Evolutionary conservation across 208 protist species (phyloP), one percentile per base, ranked within the genome.

Genomic region (Crithidia brevicula): DNA sequence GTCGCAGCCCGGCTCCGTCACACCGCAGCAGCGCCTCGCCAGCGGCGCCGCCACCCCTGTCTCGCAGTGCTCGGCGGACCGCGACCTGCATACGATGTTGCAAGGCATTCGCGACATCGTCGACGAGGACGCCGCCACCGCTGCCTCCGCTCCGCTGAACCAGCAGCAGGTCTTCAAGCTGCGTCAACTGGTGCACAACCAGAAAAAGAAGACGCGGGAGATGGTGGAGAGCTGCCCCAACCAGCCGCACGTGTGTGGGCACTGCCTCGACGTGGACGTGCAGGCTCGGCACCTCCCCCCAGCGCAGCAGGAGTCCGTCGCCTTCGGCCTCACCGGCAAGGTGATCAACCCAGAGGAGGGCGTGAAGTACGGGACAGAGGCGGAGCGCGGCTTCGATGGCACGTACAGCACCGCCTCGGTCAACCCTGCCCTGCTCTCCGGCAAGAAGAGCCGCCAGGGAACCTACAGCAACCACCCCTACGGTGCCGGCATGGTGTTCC

Each of bases 391-490:
- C 33, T 60, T 77, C 36, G 77, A 84, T 45, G 82, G 81, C 58
- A 79, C 71, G 27, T 87, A 82, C 76, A 70, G 70, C 72, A 53
- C 61, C 22, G 56, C 59, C 28, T 60, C 52, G 34, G 60, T 82
- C 34, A 70, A 84, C 45, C 50, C 38, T 4, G 42, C 51, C 15
- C 40, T 67, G 54, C 50, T 84, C 27, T 69, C 79, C 13, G 65
- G 68, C 61, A 79, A 77, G 46, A 33, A 13, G 40, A 54, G 33
- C 22, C 77, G 67, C 38, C 42, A 80, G 20, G 62, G 20, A 33
- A 74, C 67, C 67, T 92, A 88, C 86, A 91, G 83, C 72, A 60
- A 78, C 31, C 85, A 92, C 60, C 90, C 90, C 1, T 85, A 89
- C 77, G 90, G 87, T 16, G 82, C 81, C 34, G 90, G 90, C 45